Evolutionary conservation across 345 rosid species (phyloP), one percentile per base, ranked within the genome.

Genomic region (Hirschfeldia incana): DNA sequence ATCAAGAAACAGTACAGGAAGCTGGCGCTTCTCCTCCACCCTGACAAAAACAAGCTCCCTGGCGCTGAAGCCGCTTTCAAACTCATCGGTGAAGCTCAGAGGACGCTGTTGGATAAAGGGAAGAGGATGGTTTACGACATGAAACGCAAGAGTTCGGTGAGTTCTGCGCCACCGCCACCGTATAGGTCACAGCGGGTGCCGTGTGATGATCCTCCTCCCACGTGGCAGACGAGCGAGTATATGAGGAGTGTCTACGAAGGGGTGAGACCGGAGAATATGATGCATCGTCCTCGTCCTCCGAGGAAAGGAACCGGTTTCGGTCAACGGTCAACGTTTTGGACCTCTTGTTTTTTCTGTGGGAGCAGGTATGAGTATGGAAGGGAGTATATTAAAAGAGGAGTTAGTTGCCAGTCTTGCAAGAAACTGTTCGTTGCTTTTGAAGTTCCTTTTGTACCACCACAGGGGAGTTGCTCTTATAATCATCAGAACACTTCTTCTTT

Each of bases 1-100:
- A 88, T 93, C 79, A 93, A 85, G 90, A 95, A 91, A 84, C 99
- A 95, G 85, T 93, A 89, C 70, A 86, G 79, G 77, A 93, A 87
- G 84, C 87, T 88, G 46, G 98, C 99, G 46, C 93, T 95, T 61
- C 85, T 76, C 46, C 98, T 95, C 78, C 99, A 95, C 77, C 99
- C 98, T 1, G 98, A 95, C 77, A 95, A 95, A 82, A 95, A 95
- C 73, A 91, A 91, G 86, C 85, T 91, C 59, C 90, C 97, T 2
- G 97, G 99, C 66, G 97, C 98, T 4, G 99, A 95, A 76, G 80
- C 94, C 65, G 99, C 99, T 65, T 95, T 93, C 81, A 93, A 95
- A 85, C 76, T 95, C 81, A 86, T 95, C 70, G 96, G 92, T 61
- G 97, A 95, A 82, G 99, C 99, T 16, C 98, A 93, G 71, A 89